A percentile compares a stretch with the other conserved stretches of the same genome.
These are phyloP conservation scores for Carpinus viminea DNA, from an alignment of 306 rosid genomes.

Conservation along the genomic window DNA sequence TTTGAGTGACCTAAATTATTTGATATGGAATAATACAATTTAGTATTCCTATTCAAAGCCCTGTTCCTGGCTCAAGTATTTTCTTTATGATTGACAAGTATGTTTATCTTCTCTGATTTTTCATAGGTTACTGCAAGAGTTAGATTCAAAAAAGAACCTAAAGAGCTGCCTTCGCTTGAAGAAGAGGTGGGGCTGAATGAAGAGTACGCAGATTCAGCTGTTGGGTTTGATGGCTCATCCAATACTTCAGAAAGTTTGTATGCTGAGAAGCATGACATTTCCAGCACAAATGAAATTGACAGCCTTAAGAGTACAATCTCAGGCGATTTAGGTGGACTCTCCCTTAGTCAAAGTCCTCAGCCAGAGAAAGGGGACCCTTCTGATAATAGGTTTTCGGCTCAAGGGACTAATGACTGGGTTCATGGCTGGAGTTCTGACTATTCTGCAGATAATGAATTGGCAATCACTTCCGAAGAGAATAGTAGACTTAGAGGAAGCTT, in stretches of 20 bases:
- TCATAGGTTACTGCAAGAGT: constrained; percentile 64
- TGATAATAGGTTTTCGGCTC: constrained; percentile 53
- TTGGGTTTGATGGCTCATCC: constrained; percentile 88
- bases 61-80: constrained; percentile 7
- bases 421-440: constrained; percentile 73
- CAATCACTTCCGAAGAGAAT: constrained; percentile 68
- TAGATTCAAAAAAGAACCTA: constrained; percentile 63
- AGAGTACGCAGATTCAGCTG: constrained; percentile 76
- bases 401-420: constrained; percentile 62
- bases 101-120: constrained; percentile 26
- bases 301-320: constrained; percentile 71
- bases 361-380: constrained; percentile 66
- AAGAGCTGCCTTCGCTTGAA: constrained; percentile 58
- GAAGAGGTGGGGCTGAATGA: constrained; percentile 61
- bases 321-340: constrained; percentile 64
- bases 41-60: not conserved
- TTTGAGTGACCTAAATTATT: not conserved
- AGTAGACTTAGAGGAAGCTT: constrained; percentile 61
- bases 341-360: constrained; percentile 62
- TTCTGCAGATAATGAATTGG: constrained; percentile 56
- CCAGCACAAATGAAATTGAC: constrained; percentile 69
- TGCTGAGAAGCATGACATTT: constrained; percentile 81
- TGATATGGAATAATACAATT: too few species aligned
- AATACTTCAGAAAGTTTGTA: constrained; percentile 82
- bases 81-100: constrained; percentile 16